phyloP scores from a whole-genome alignment of 2,329 filamentous ascomycete species.

The Ophiostoma triangulosporum region DNA sequence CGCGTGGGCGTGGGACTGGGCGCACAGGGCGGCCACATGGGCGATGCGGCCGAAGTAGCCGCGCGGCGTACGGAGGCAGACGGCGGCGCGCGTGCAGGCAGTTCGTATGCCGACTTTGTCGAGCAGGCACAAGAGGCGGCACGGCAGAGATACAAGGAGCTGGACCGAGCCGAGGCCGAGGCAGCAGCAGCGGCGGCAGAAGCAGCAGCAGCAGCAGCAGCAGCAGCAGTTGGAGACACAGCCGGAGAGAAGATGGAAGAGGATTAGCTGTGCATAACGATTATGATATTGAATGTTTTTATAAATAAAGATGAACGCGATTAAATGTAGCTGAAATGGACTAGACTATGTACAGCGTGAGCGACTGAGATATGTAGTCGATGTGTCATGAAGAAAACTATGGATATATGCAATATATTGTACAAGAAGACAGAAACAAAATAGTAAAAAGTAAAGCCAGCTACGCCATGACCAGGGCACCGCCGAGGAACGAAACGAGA shows the following conservation, averaged over 20 bases:
- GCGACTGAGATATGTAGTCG: neutral
- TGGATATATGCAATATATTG: neutral
- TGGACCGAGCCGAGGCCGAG: slow-evolving; percentile 7
- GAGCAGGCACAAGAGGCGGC: slow-evolving; percentile 52
- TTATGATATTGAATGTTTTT: neutral
- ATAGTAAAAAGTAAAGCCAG: neutral
- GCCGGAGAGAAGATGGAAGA: neutral
- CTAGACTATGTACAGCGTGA: neutral
- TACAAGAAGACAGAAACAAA: neutral
- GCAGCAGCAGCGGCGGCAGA: neutral
- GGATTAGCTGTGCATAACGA: neutral
- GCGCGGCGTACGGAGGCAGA: slow-evolving; percentile 39
- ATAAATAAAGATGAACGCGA: too few species aligned
- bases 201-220: neutral
- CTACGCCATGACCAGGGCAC: slow-evolving; percentile 14
- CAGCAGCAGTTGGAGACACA: neutral
- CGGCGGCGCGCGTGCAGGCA: slow-evolving; percentile 46
- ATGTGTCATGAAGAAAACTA: neutral
- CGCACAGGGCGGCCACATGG: slow-evolving; percentile 54
- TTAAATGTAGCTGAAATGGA: too few species aligned
- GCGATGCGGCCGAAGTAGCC: slow-evolving; percentile 52
- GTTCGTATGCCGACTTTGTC: slow-evolving; percentile 45
- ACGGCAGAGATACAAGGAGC: slow-evolving; percentile 38
- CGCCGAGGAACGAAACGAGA: slow-evolving; percentile 18
- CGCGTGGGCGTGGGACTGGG: slow-evolving; percentile 56